Evolutionary conservation across 306 rosid species (phyloP).

Genomic region (Cicer cuneatum): DNA sequence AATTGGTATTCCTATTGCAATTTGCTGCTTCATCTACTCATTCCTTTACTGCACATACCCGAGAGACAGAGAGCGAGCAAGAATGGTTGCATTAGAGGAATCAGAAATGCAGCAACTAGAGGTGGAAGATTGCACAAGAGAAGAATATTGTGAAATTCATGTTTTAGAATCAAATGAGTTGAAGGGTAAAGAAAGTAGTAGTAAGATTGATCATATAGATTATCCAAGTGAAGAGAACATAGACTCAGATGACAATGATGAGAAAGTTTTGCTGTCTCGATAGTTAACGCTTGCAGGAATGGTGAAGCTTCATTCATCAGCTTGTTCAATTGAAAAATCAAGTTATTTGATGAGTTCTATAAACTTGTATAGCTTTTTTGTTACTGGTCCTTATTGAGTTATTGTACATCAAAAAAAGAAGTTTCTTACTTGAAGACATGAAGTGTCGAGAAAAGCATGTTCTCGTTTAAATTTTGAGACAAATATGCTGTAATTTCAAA

Average conservation of each 20-base stretch:
- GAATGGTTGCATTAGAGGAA: constrained; percentile 59
- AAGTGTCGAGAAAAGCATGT: not conserved
- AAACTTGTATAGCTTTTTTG: not conserved
- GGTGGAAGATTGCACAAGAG: constrained; percentile 35
- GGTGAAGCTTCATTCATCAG: not conserved
- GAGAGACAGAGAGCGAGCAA: constrained; percentile 75
- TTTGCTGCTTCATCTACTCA: constrained; percentile 69
- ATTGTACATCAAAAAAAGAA: not conserved
- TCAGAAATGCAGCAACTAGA: constrained; percentile 63
- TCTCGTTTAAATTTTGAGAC: not conserved
- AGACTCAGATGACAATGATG: constrained; percentile 51
- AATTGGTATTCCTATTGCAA: constrained; percentile 67
- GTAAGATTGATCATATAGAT: constrained; percentile 25
- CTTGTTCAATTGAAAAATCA: not conserved
- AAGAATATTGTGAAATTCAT: constrained; percentile 36
- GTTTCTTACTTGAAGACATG: not conserved
- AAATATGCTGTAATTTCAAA: not conserved
- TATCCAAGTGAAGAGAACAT: constrained; percentile 41
- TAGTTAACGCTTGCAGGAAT: constrained; percentile 5
- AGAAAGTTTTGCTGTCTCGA: constrained; percentile 51
- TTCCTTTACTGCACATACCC: constrained; percentile 81
- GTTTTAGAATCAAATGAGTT: constrained; percentile 37
- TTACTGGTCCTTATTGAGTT: not conserved
- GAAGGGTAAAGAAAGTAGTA: constrained; percentile 36
- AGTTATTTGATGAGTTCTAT: not conserved